Evolutionary conservation across 163 green algal genomes (phyloP), one percentile per base, ranked within the genome.

Genomic region (Chlorella variabilis): DNA sequence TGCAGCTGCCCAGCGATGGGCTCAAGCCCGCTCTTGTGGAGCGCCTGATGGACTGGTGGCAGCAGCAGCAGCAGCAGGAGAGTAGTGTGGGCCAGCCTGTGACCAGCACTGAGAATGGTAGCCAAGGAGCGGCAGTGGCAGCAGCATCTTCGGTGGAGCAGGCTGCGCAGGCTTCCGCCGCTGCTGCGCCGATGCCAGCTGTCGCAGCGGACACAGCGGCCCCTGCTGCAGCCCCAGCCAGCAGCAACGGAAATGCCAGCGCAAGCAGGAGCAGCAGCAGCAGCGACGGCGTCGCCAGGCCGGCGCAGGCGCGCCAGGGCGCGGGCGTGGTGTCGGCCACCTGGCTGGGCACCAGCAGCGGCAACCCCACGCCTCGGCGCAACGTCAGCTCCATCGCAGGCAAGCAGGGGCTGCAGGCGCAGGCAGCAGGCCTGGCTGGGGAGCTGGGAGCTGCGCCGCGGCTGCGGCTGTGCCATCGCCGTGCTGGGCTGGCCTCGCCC

Each of bases 301-400:
- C 0, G 7, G 42, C 20, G n/a, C 69, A 61, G 31, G n/a, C 17
- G 45, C 20, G 15, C 65, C 34, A 54, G 65, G 21, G 9, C 42
- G 8, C 20, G 23, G 25, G 8, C 25, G 42, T 27, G 17, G 42
- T 98, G 66, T 78, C 91, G 13, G 88, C 98, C 29, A 97, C 92
- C 1, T 99, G 94, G 91, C 88, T 99, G 54, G 96, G 96, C 51
- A 99, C 96, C 7, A 96, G 91, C 21, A 96, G 89, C 27, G 94
- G 95, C 45, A 82, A 87, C 1, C 96, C 96, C 29, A 98, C 92
- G 3, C 65, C 86, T 0, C 79, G 88, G 34, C 90, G 85, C 34
- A 89, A 81, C 41, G 73, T 88, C 27, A 87, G 70, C 80, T 68
- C 75, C 61, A 75, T 87, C 18, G 83, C 65, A 34, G 39, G 59